Percentiles rank a stretch among this genome's conserved stretches.
Evolutionary conservation across 1,284 basidiomycete genomes (phyloP).

Genomic region (Malassezia cuniculi): DNA sequence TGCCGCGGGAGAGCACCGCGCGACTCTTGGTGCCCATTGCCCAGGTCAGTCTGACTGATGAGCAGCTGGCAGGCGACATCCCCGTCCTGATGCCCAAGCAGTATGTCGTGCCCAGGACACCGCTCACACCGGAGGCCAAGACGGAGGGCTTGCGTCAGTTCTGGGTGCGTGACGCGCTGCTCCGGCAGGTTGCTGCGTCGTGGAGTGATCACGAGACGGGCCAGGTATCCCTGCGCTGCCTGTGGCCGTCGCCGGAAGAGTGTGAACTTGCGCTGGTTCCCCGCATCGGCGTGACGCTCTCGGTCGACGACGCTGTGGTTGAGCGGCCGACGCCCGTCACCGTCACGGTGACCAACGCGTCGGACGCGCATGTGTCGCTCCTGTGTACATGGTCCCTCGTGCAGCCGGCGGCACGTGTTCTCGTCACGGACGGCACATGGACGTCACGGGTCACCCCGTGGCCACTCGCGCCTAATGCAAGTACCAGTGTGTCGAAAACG

Average conservation of each 20-base stretch:
- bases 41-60: constrained; percentile 55
- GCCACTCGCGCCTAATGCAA: constrained; percentile 1
- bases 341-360: neutral
- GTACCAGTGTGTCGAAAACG: constrained; percentile 1
- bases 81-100: constrained; percentile 70
- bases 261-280: constrained; percentile 2
- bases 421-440: constrained; percentile 15
- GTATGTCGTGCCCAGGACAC: constrained; percentile 70
- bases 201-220: constrained; percentile 58
- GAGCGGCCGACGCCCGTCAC: neutral
- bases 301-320: neutral
- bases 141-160: constrained; percentile 62
- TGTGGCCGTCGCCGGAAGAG: constrained; percentile 1
- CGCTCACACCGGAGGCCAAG: constrained; percentile 54
- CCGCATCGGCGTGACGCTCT: constrained; percentile 5
- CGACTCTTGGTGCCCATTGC: constrained; percentile 69
- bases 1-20: constrained; percentile 3
- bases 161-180: constrained; percentile 81
- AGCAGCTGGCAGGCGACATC: constrained; percentile 56
- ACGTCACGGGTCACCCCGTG: constrained; percentile 2
- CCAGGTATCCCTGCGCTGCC: constrained; percentile 7
- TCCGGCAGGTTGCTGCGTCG: constrained; percentile 55
- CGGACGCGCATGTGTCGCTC: neutral
- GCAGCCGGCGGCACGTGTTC: constrained; percentile 7
- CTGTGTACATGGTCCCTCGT: too few species aligned